Conservation (phyloP, 306 rosid species). For the Astragalus glycyphyllos region DNA sequence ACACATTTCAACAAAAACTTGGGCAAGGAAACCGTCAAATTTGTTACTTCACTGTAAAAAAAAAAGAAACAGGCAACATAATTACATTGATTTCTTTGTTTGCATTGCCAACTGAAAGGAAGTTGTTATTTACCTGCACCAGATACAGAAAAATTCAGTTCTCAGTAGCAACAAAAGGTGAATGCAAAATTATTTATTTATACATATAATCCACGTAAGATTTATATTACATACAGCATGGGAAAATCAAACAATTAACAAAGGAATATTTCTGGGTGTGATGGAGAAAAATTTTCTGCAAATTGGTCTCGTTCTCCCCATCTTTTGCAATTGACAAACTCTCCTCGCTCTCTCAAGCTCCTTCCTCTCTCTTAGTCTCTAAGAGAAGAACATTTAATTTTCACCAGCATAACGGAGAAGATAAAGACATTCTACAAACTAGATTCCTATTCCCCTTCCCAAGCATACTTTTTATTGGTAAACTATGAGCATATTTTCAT, state of each 20-base stretch:
- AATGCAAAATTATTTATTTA: slow-evolving; percentile 15
- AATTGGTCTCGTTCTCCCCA: neutral
- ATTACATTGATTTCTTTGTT: slow-evolving; percentile 87
- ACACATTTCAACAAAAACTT: slow-evolving; percentile 27
- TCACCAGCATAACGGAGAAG: slow-evolving; percentile 3
- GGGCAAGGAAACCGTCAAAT: slow-evolving; percentile 24
- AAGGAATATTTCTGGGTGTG: slow-evolving; percentile 1
- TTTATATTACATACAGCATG: slow-evolving; percentile 15
- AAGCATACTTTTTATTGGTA: no score
- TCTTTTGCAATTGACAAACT: slow-evolving; percentile 11
- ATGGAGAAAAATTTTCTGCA: slow-evolving; percentile 36
- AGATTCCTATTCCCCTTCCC: neutral
- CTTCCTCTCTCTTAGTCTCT: neutral
- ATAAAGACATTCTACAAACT: neutral
- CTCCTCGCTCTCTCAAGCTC: slow-evolving; percentile 25
- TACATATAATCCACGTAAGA: slow-evolving; percentile 3
- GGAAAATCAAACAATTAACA: slow-evolving; percentile 35
- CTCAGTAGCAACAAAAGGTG: slow-evolving; percentile 39
- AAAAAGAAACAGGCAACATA: slow-evolving; percentile 31
- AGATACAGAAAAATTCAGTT: slow-evolving; percentile 33
- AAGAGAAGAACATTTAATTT: slow-evolving; percentile 16
- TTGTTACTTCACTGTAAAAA: slow-evolving; percentile 23
- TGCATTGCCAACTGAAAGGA: slow-evolving; percentile 93
- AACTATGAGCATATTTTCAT: neutral
- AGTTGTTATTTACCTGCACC: slow-evolving; percentile 97